Evolutionary conservation across 2,329 filamentous ascomycete species (phyloP).

Genomic region (Hortaea werneckii): DNA sequence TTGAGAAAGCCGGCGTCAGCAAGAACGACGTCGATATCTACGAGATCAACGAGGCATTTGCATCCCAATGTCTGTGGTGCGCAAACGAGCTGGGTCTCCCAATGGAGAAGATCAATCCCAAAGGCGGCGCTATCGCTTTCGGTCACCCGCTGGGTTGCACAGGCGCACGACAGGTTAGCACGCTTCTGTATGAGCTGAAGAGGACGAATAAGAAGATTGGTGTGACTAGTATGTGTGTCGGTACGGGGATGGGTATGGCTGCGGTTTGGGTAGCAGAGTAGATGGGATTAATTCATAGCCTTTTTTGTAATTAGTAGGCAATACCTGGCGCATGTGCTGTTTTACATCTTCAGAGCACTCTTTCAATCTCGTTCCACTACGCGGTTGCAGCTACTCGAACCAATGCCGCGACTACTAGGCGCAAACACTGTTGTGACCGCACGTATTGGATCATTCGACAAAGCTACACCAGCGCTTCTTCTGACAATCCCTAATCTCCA

Average conservation of each 20-base stretch:
- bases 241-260: conserved; percentile 96
- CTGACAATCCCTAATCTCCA: too few species aligned
- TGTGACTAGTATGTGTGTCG: conserved; percentile 91
- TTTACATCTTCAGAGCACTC: too few species aligned
- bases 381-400: too few species aligned
- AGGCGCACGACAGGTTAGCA: conserved; percentile 86
- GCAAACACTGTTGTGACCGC: too few species aligned
- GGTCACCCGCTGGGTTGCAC: conserved; percentile 89
- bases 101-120: conserved; percentile 85
- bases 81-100: conserved; percentile 77
- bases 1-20: conserved; percentile 74
- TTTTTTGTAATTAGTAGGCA: neutral
- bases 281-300: neutral
- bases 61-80: conserved; percentile 89
- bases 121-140: conserved; percentile 32
- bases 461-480: too few species aligned
- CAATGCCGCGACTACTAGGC: too few species aligned
- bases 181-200: conserved; percentile 79
- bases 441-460: too few species aligned
- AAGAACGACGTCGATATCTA: conserved; percentile 92
- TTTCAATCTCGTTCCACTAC: too few species aligned
- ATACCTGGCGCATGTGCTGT: neutral
- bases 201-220: conserved; percentile 77
- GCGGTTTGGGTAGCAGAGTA: conserved; percentile 91
- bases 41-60: conserved; percentile 99